Evolutionary conservation across 495 filamentous ascomycete species (phyloP).

Genomic region (Podospora comata): DNA sequence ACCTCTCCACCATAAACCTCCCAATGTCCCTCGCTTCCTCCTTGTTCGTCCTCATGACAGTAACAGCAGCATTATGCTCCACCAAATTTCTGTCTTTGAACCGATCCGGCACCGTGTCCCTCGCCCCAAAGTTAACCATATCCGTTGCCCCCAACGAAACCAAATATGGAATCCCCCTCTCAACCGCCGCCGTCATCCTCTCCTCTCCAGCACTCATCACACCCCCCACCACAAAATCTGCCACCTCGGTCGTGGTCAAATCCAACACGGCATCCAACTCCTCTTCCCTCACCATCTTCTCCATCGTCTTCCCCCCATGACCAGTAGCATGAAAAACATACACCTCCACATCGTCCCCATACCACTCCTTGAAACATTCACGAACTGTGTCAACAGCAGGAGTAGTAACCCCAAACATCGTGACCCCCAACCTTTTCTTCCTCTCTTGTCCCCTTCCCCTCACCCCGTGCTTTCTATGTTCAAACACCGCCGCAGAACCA

Average conservation of each 20-base stretch:
- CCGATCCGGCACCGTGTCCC: constrained; percentile 50
- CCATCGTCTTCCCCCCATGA: constrained; percentile 63
- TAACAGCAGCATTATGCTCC: constrained; percentile 64
- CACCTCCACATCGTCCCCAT: constrained; percentile 44
- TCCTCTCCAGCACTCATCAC: constrained; percentile 54
- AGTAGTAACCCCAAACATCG: constrained; percentile 75
- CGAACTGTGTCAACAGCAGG: constrained; percentile 54
- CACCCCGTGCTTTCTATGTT: constrained; percentile 16
- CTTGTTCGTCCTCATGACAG: constrained; percentile 56
- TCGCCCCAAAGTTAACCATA: constrained; percentile 66
- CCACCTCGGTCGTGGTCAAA: constrained; percentile 66
- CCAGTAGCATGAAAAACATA: constrained; percentile 70
- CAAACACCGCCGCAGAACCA: constrained; percentile 53
- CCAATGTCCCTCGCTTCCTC: constrained; percentile 55
- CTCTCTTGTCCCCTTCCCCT: background rate
- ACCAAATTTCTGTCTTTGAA: constrained; percentile 48
- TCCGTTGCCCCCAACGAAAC: constrained; percentile 63
- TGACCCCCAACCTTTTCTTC: constrained; percentile 55
- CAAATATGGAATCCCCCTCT: constrained; percentile 56
- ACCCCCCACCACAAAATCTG: constrained; percentile 60
- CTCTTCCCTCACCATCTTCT: constrained; percentile 53
- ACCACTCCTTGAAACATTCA: constrained; percentile 38
- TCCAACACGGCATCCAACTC: constrained; percentile 62
- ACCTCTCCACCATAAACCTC: constrained; percentile 49
- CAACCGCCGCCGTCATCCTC: constrained; percentile 53